Evolutionary conservation across 495 filamentous ascomycete genomes (phyloP).

Genomic region (Tuber borchii): DNA sequence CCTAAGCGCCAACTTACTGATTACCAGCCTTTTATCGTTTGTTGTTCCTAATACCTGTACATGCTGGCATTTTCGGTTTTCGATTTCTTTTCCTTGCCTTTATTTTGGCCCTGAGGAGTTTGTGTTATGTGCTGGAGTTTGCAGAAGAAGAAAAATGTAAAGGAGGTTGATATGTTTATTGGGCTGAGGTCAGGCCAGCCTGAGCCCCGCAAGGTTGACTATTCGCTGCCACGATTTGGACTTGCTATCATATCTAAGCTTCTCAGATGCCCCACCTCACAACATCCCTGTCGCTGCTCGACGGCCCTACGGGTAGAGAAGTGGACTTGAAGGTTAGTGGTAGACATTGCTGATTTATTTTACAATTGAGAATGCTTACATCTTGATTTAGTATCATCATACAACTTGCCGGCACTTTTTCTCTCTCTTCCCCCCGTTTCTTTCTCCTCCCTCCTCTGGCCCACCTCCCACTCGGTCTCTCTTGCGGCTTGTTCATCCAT

Average conservation of each 20-base stretch:
- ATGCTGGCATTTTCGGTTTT: neutral
- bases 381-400: neutral
- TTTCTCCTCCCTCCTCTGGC: neutral
- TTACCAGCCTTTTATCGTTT: neutral
- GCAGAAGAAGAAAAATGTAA: neutral
- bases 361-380: neutral
- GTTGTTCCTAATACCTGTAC: constrained; percentile 1
- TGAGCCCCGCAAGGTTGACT: neutral
- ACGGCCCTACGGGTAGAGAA: neutral
- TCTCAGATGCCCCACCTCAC: neutral
- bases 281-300: neutral
- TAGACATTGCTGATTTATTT: neutral
- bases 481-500: neutral
- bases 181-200: neutral
- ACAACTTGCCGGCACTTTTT: neutral
- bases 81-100: neutral
- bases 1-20: neutral
- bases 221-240: neutral
- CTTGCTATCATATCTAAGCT: neutral
- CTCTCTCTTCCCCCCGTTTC: neutral
- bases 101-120: neutral
- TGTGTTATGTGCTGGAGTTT: neutral
- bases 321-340: neutral
- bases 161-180: constrained; percentile 5
- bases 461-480: neutral